A percentile compares a stretch with the other conserved stretches of the same genome.
phyloP scores from a whole-genome alignment of 257 asterid genomes.

The Solanum chiquidenum region DNA sequence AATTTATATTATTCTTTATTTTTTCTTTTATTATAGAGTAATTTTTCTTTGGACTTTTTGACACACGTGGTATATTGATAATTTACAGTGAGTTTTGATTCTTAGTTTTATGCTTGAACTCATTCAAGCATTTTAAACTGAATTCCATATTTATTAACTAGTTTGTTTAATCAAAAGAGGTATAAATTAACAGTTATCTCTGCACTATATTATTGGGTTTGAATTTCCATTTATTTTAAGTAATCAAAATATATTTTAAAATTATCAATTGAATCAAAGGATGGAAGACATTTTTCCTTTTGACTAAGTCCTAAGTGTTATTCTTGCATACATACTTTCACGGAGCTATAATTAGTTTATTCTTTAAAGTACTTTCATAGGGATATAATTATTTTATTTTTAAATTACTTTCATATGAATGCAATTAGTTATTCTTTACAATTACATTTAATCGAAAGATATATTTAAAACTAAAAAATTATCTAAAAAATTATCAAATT shows the following conservation, averaged over 20 bases:
- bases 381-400: not conserved
- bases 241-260: too few relatives aligned
- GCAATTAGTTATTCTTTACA: not conserved
- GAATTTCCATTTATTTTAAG: too few relatives aligned
- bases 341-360: too few relatives aligned
- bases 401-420: not conserved
- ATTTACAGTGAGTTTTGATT: not conserved
- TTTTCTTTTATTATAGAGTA: too few relatives aligned
- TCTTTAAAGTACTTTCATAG: not conserved
- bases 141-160: too few relatives aligned
- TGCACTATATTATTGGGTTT: too few relatives aligned
- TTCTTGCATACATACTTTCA: not conserved
- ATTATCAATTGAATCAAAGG: not conserved
- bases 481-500: too few relatives aligned
- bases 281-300: not conserved
- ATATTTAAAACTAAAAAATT: too few relatives aligned
- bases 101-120: not conserved
- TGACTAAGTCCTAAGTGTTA: too few relatives aligned
- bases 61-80: not conserved
- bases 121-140: not conserved
- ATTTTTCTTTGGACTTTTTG: not conserved
- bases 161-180: not conserved
- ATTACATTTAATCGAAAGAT: too few relatives aligned
- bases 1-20: too few relatives aligned
- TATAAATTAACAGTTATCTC: too few relatives aligned